Percentiles rank a stretch among this genome's conserved stretches.
phyloP scores from a whole-genome alignment of 2,329 filamentous ascomycete genomes.

The Sclerotinia subarctica region DNA sequence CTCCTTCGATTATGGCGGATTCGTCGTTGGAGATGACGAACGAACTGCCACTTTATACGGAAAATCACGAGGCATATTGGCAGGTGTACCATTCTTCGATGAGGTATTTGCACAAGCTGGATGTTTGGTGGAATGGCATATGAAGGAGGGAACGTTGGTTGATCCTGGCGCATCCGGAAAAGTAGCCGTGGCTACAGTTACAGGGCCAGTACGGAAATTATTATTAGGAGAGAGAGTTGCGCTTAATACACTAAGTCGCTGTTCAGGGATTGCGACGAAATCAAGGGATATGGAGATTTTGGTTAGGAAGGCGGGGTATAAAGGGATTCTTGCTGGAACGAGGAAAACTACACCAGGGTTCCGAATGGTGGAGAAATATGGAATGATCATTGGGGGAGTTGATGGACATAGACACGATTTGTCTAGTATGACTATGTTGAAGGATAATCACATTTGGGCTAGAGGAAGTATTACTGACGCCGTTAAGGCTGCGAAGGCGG shows the following conservation, averaged over 20 bases:
- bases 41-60: constrained; percentile 65
- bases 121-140: constrained; percentile 88
- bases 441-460: constrained; percentile 98
- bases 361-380: constrained; percentile 94
- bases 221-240: constrained; percentile 92
- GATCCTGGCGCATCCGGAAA: constrained; percentile 52
- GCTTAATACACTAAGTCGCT: constrained; percentile 84
- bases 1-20: constrained; percentile 94
- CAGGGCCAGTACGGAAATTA: constrained; percentile 71
- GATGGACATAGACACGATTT: constrained; percentile 91
- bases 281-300: constrained; percentile 53
- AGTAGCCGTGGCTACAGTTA: constrained; percentile 72
- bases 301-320: constrained; percentile 67
- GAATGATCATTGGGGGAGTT: constrained; percentile 89
- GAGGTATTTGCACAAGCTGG: constrained; percentile 88
- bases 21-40: constrained; percentile 76
- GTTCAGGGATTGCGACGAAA: constrained; percentile 83
- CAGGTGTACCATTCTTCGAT: constrained; percentile 91
- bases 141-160: constrained; percentile 69
- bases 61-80: constrained; percentile 75
- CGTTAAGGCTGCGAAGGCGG: constrained; percentile 76
- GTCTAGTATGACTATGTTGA: constrained; percentile 95
- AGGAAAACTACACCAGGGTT: constrained; percentile 97
- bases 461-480: constrained; percentile 82
- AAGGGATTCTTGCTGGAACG: constrained; percentile 84